Conservation (phyloP, 768 basidiomycete genomes). For the Mycena metata region DNA sequence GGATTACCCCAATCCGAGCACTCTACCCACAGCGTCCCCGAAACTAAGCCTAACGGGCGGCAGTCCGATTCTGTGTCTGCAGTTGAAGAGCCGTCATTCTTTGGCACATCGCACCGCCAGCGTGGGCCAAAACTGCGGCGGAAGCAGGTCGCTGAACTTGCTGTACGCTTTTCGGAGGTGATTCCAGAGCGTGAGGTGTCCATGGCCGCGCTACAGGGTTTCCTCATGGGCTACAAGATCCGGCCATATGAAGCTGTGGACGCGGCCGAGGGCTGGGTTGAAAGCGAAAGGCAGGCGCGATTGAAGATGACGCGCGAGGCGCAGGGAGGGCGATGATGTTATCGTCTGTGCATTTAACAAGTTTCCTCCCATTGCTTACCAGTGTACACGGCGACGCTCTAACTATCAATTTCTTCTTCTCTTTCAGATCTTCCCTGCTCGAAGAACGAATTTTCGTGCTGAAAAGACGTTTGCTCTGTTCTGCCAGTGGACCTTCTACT, state of each 20-base stretch:
- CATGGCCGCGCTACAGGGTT: slow-evolving; percentile 57
- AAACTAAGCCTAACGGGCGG: too few species aligned
- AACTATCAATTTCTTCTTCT: too few species aligned
- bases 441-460: too few species aligned
- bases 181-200: slow-evolving; percentile 65
- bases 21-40: too few species aligned
- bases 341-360: too few species aligned
- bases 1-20: too few species aligned
- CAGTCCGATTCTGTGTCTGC: too few species aligned
- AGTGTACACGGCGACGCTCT: too few species aligned
- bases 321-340: neutral
- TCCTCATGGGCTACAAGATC: slow-evolving; percentile 45
- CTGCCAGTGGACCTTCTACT: too few species aligned
- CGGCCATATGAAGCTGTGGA: slow-evolving; percentile 47
- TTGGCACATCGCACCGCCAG: slow-evolving; percentile 47
- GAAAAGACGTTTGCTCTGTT: too few species aligned
- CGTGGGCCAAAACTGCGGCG: slow-evolving; percentile 57
- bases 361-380: too few species aligned
- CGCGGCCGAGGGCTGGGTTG: slow-evolving; percentile 55
- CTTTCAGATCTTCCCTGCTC: too few species aligned
- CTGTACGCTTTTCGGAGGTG: slow-evolving; percentile 64
- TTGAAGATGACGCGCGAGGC: neutral
- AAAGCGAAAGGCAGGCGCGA: slow-evolving; percentile 59
- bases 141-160: slow-evolving; percentile 59
- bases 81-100: slow-evolving; percentile 18